These are phyloP conservation scores for Backusella mclennaniae DNA, from an alignment of 192 early-diverging fungal genomes.

Conservation along the genomic window DNA sequence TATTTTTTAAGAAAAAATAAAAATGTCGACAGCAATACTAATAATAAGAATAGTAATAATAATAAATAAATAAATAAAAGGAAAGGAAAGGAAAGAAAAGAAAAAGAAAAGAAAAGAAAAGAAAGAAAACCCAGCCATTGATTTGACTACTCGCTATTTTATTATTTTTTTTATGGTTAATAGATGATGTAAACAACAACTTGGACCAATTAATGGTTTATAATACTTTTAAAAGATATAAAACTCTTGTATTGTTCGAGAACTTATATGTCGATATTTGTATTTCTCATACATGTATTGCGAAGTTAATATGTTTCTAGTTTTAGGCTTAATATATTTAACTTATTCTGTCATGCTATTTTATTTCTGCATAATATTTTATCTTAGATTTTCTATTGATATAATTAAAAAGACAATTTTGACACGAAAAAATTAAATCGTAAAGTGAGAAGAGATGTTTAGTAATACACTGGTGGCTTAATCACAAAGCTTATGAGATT, in stretches of 20 bases:
- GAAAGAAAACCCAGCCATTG: background rate
- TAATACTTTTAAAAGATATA: background rate
- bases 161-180: background rate
- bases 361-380: background rate
- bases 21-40: background rate
- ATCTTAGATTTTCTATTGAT: background rate
- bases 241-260: background rate
- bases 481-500: background rate
- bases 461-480: background rate
- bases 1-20: background rate
- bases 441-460: background rate
- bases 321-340: background rate
- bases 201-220: background rate
- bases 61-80: background rate
- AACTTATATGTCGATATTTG: background rate
- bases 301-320: background rate
- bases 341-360: background rate
- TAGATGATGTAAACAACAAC: background rate
- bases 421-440: background rate
- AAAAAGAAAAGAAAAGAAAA: background rate
- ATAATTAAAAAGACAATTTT: background rate
- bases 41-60: background rate
- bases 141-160: background rate
- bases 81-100: background rate
- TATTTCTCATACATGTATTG: background rate